A percentile compares a stretch with the other conserved stretches of the same genome.
Evolutionary conservation across 768 basidiomycete species (phyloP).

Genomic region (Stropharia rugosoannulata): DNA sequence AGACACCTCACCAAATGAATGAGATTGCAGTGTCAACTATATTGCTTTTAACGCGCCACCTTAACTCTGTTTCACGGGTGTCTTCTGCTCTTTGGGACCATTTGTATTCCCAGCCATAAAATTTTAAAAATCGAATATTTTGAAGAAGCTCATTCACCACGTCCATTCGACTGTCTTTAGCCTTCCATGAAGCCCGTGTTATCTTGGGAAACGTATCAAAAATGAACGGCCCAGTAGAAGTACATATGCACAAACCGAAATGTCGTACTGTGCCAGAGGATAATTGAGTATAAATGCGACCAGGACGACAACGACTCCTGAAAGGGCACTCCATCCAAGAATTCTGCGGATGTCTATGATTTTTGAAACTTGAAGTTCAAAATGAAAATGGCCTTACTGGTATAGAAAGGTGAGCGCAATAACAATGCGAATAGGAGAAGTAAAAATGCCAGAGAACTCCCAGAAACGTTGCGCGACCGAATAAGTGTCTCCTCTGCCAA

Average conservation of each 20-base stretch:
- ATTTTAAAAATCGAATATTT: constrained; percentile 71
- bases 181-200: constrained; percentile 56
- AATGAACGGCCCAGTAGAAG: too few species aligned
- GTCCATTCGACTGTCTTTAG: constrained; percentile 68
- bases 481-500: constrained; percentile 63
- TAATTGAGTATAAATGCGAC: constrained; percentile 65
- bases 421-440: constrained; percentile 59
- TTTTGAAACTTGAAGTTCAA: background rate
- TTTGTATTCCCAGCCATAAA: constrained; percentile 72
- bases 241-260: constrained; percentile 38
- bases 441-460: constrained; percentile 66
- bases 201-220: constrained; percentile 34
- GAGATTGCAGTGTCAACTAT: constrained; percentile 57
- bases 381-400: constrained; percentile 40
- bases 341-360: constrained; percentile 39
- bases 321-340: constrained; percentile 76
- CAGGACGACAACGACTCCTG: constrained; percentile 65
- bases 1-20: constrained; percentile 57
- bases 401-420: constrained; percentile 75
- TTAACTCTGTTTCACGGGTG: constrained; percentile 61
- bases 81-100: constrained; percentile 57
- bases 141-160: constrained; percentile 76
- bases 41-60: constrained; percentile 67
- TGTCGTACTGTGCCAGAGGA: constrained; percentile 64
- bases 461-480: constrained; percentile 71